Base-by-base conservation (phyloP, 1,284 basidiomycete genomes). In the Ceratobasidium sp. region DNA sequence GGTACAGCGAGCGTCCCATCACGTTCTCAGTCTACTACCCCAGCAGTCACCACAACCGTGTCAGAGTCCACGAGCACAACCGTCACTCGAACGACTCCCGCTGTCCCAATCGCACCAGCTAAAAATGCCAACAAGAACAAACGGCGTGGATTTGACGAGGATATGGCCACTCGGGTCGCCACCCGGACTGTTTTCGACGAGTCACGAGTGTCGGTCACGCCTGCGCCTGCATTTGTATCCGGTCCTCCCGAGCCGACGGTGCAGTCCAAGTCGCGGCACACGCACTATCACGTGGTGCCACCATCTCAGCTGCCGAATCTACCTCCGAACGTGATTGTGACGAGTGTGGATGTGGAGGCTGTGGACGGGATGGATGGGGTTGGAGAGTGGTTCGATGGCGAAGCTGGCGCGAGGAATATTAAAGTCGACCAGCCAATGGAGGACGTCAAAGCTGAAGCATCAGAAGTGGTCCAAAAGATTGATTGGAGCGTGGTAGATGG, bases 251-350 rank as follows among this genome's bases (percentile, higher is more conserved):
- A 69, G 39, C 43, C 61, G 45, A 39, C 60, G 32, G 75, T 70
- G 18, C 46, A n/a, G 14, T 1, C 39, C 4, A 57, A 36, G 26
- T 74, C 23, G 77, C 80, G 52, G 16, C 36, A 41, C 48, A 73
- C 53, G 14, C 41, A 53, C 6, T 52, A 71, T 14, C 83, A 82
- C 0, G 79, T 92, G 8, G 77, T 91, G 45, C 87, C 91, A 0
- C 91, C 91, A 0, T 92, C 88, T 0, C 85, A 89, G 78, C 84
- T 84, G 72, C 84, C 86, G 74, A 83, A 82, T 28, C 76, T 90
- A n/a, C 88, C 89, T 3, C 76, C 81, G 6, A 87, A 88, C 72
- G 81, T 91, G 78, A 87, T 91, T 74, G 87, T 91, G 36, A 90
- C 88, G 5, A 88, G 85, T 74, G 82, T 90, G 3, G 88, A 90